These are phyloP conservation scores for Piper longum DNA, from an alignment of 164 flowering plant species.

Conservation along the genomic window DNA sequence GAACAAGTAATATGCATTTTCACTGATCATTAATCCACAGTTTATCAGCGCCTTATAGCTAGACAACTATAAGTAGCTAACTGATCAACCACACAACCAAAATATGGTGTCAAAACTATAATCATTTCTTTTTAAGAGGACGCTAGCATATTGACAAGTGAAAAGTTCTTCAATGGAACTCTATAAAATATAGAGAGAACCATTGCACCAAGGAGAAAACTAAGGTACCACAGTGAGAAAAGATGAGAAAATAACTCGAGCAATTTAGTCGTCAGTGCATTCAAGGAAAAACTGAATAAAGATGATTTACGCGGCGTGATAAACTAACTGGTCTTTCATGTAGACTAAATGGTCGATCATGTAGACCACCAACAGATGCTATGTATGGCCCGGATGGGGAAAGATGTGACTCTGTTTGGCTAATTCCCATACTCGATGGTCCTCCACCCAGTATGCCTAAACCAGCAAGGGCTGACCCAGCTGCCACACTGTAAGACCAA, in stretches of 20 bases:
- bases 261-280: not conserved
- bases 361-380: not conserved
- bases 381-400: not conserved
- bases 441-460: slow-evolving; percentile 2
- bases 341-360: not conserved
- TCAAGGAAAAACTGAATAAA: not conserved
- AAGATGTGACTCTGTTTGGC: slow-evolving; percentile 4
- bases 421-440: slow-evolving; percentile 2
- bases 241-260: not conserved
- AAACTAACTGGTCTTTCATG: not conserved
- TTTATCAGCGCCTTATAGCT: too few species aligned
- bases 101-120: not conserved
- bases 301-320: not conserved
- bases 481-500: slow-evolving; percentile 2
- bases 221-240: not conserved
- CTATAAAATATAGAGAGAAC: too few species aligned
- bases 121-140: too few species aligned
- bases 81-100: too few species aligned
- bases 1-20: too few species aligned
- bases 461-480: not conserved
- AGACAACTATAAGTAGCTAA: too few species aligned
- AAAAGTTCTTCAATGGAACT: not conserved
- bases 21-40: too few species aligned
- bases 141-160: too few species aligned
- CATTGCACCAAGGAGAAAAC: not conserved